Evolutionary conservation across 345 rosid genomes (phyloP), one percentile per base, ranked within the genome.

Genomic region (Heritiera littoralis): DNA sequence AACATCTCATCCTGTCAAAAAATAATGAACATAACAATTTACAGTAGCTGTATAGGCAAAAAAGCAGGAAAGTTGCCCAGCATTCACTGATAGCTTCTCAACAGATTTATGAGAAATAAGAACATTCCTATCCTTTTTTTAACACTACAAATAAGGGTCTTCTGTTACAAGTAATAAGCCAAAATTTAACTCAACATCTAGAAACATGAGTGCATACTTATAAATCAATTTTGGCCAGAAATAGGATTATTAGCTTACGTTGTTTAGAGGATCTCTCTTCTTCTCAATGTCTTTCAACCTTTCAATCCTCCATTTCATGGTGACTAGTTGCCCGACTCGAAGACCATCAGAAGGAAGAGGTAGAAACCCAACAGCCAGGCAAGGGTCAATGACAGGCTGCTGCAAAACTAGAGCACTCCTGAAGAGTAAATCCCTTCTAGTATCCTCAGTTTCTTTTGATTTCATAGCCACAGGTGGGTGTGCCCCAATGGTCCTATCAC

Each of bases 301-400:
- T 88, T 96, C 95, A 70, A 96, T 88, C 77, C 97, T 88, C 99
- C 99, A 96, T 74, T 91, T 89, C 90, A 92, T 85, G 78, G 89
- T 84, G 81, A 92, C 84, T 74, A 92, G 97, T 84, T 92, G 91
- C 76, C 99, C 99, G 52, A 94, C 97, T 85, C 95, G 88, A 81
- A 96, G 94, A 65, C 94, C 90, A 81, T 82, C 86, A 32, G 95
- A 89, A 79, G 94, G 87, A 84, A 96, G 94, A 72, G 97, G 88
- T 76, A 96, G 90, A 81, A 96, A 96, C 65, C 98, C 98, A 82
- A 96, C 92, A 70, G 99, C 93, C 32, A 96, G 85, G 86, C 93
- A 87, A 49, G 97, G 99, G 78, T 94, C 96, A 83, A 96, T 97
- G 60, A 92, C 95, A 76, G 98, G 99, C 81, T 88, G 94, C 80